phyloP scores from a whole-genome alignment of 2,329 filamentous ascomycete genomes.

The Didymella arachidicola region DNA sequence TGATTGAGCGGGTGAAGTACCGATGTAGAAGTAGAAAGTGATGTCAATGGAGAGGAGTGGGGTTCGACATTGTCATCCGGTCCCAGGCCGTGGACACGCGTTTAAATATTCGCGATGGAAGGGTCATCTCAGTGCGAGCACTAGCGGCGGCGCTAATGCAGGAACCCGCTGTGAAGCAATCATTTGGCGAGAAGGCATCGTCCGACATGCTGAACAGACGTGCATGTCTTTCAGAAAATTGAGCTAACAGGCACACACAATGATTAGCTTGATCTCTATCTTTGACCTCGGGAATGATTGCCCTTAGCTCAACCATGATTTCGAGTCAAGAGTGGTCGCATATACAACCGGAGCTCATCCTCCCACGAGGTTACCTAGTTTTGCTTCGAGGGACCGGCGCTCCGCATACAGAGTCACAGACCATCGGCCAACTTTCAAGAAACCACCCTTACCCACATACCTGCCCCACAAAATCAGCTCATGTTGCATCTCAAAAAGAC shows the following conservation, averaged over 20 bases:
- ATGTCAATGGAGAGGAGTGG: not conserved
- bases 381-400: not conserved
- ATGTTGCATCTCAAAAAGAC: not conserved
- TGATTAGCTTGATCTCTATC: not conserved
- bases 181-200: not conserved
- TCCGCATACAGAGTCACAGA: not conserved
- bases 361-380: not conserved
- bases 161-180: not conserved
- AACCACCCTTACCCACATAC: not conserved
- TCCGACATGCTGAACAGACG: not conserved
- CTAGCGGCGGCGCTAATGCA: not conserved
- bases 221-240: not conserved
- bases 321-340: not conserved
- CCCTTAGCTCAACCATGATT: not conserved
- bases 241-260: too few relatives aligned
- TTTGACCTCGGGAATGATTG: not conserved
- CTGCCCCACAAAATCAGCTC: not conserved
- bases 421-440: not conserved
- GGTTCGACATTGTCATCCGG: not conserved
- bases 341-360: not conserved
- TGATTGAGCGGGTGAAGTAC: not conserved
- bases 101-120: not conserved
- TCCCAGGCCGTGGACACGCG: not conserved
- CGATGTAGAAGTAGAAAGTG: not conserved
- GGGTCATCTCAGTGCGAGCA: not conserved